Percentiles rank a stretch among this genome's conserved stretches.
phyloP scores from a whole-genome alignment of 2,329 filamentous ascomycete genomes.

The Venturia carpophila region DNA sequence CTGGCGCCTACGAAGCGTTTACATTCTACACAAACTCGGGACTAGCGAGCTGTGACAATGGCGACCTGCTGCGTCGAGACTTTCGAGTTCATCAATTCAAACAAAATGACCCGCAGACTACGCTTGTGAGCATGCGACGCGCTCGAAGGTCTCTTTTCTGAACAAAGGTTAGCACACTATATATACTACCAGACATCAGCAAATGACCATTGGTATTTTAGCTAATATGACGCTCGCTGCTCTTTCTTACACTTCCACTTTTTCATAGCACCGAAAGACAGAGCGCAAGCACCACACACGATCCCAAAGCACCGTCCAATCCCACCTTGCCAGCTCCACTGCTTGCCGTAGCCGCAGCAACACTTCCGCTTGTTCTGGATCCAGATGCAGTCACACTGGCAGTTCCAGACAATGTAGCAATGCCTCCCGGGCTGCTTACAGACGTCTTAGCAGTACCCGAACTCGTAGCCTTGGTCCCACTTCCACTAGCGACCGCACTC shows the following conservation, averaged over 20 bases:
- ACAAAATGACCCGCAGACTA: too few relatives aligned
- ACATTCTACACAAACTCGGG: too few relatives aligned
- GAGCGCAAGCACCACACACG: not conserved
- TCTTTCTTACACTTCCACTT: not conserved
- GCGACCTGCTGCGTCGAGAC: too few relatives aligned
- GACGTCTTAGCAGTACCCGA: constrained; percentile 1
- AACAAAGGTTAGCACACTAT: too few relatives aligned
- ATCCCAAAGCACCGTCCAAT: not conserved
- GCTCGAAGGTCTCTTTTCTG: too few relatives aligned
- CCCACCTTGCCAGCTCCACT: constrained; percentile 6
- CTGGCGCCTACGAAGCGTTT: too few relatives aligned
- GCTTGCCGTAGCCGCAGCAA: not conserved
- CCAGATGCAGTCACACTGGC: not conserved
- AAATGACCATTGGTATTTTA: not conserved
- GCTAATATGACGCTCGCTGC: not conserved
- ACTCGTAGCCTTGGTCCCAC: not conserved
- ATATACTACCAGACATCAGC: too few relatives aligned
- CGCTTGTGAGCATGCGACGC: too few relatives aligned
- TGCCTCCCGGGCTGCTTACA: not conserved
- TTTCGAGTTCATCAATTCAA: too few relatives aligned
- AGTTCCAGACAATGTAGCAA: not conserved
- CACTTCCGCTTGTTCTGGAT: constrained; percentile 9
- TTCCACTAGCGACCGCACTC: constrained; percentile 14
- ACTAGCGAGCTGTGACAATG: too few relatives aligned
- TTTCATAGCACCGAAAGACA: not conserved